Base-by-base conservation (phyloP, 2,329 filamentous ascomycete genomes). In the Xylaria hypoxylon region DNA sequence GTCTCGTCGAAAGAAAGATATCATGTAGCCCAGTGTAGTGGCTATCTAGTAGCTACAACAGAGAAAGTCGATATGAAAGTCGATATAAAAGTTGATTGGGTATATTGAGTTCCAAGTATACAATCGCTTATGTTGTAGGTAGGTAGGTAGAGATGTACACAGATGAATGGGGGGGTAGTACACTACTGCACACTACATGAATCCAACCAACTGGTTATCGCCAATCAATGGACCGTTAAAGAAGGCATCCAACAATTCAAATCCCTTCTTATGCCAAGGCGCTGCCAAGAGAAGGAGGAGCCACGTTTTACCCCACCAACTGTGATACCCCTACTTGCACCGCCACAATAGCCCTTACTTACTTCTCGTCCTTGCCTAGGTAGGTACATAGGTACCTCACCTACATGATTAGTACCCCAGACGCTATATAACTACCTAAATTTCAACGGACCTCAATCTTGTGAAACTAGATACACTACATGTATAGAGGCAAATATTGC, bases 261-360 rank as follows among this genome's bases (percentile, higher is more conserved):
- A 62, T 48, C 44, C 24, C 17, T 57, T 52, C 15, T 5, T 15
- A 8, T 33, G 59, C 38, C 35, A 52, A 47, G 57, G 47, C 7
- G 2, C 7, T 33, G 59, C 38, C 35, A 52, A 47, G 57, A 40
- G 44, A 42, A 42, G 50, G 48, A 62, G 15, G 58, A 68, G 65
- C 65, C 65, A 68, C 65, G 65, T 65, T 68, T 68, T 68, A 68
- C 65, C 62, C 65, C 62, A 68, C 62, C 55, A 62, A 47, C 45
- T 22, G 42, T 28, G 40, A 60, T 40, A 40, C 38, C 38, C 35
- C n/a, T 17, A 4, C 24, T n/a, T 33, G 38, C 63, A 65, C 63
- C 58, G 63, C 63, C 63, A 65, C 63, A 65, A 57, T 15, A n/a
- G n/a, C n/a, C n/a, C n/a, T n/a, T n/a, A n/a, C n/a, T 17, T 24